Conservation (phyloP, 208 protist genomes). For the Leishmania mexicana region DNA sequence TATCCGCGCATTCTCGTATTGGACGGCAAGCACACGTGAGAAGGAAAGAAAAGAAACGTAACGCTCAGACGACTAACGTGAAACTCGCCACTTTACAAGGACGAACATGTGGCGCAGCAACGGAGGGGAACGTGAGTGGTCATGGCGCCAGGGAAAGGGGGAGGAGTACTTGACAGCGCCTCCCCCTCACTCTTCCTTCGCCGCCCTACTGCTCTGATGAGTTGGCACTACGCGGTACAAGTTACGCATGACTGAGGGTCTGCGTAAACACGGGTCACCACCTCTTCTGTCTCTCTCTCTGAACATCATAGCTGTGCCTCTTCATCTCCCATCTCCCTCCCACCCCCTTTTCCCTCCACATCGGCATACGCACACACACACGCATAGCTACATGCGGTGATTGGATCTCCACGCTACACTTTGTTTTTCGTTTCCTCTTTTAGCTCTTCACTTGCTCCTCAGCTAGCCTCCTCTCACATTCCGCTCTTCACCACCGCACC, state of each 20-base stretch:
- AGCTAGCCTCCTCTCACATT: neutral
- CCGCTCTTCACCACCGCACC: neutral
- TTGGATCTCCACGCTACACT: neutral
- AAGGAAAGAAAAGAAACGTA: neutral
- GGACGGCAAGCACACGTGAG: neutral
- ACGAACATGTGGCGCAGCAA: neutral
- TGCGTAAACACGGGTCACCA: neutral
- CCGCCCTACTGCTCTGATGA: neutral
- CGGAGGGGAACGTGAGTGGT: neutral
- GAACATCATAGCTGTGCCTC: neutral
- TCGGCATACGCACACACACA: neutral
- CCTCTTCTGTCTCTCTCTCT: neutral
- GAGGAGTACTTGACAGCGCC: neutral
- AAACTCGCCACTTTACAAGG: neutral
- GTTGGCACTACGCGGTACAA: neutral
- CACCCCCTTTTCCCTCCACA: neutral
- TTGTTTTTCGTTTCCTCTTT: conserved; percentile 1
- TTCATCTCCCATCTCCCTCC: neutral
- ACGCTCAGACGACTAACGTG: neutral
- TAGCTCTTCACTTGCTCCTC: neutral
- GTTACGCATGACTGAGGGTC: neutral
- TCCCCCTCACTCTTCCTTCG: neutral
- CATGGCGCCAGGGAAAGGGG: neutral
- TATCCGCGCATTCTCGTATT: neutral
- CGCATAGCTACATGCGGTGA: neutral